phyloP scores from a whole-genome alignment of 345 rosid genomes.

The Acer negundo region DNA sequence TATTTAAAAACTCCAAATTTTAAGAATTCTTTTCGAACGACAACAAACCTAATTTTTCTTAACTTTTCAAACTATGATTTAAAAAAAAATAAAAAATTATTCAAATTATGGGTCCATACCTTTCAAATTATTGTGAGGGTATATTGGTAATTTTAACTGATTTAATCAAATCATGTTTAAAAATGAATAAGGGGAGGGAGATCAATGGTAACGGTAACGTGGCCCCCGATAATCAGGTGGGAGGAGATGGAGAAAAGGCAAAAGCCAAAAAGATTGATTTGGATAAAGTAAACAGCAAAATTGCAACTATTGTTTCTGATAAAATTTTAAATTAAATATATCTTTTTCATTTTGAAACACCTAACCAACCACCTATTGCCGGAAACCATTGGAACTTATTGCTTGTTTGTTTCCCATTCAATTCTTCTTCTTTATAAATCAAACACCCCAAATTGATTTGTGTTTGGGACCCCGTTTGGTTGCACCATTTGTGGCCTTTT shows the following conservation, averaged over 20 bases:
- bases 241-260: background rate
- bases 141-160: background rate
- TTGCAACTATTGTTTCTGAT: background rate
- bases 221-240: constrained; percentile 36
- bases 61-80: background rate
- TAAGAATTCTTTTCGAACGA: too few relatives aligned
- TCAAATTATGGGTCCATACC: background rate
- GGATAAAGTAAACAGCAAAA: constrained; percentile 27
- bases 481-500: background rate
- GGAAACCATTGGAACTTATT: background rate
- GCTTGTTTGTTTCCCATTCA: constrained; percentile 10
- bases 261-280: background rate
- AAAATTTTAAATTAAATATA: background rate
- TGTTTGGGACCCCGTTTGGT: constrained; percentile 3
- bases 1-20: too few relatives aligned
- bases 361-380: constrained; percentile 15
- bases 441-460: too few relatives aligned
- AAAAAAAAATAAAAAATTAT: too few relatives aligned
- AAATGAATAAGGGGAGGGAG: background rate
- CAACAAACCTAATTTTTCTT: too few relatives aligned
- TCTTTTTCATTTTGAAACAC: too few relatives aligned
- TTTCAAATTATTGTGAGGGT: background rate
- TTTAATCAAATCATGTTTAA: background rate
- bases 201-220: constrained; percentile 47
- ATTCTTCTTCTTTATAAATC: too few relatives aligned